phyloP scores from a whole-genome alignment of 805 yeast species.

The Candida mattraensis region DNA sequence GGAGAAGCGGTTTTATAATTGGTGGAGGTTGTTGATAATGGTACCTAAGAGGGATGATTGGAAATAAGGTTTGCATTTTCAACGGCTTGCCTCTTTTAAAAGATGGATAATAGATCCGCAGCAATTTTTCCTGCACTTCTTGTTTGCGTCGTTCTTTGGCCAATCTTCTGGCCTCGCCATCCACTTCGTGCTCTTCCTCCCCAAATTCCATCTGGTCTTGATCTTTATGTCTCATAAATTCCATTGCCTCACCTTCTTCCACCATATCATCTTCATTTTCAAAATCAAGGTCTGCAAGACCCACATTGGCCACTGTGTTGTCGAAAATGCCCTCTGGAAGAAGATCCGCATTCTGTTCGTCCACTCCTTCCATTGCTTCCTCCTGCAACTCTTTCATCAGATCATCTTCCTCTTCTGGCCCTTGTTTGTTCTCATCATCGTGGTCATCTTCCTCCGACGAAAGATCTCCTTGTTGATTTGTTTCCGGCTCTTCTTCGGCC shows the following conservation, averaged over 20 bases:
- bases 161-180: conserved; percentile 14
- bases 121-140: conserved; percentile 29
- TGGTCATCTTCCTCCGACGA: conserved; percentile 43
- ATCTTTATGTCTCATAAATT: conserved; percentile 14
- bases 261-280: conserved; percentile 27
- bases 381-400: conserved; percentile 38
- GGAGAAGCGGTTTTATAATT: conserved; percentile 48
- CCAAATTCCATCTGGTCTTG: no score
- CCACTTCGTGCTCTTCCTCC: conserved; percentile 20
- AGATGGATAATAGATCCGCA: conserved; percentile 59
- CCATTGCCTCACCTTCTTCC: conserved; percentile 24
- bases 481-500: conserved; percentile 75
- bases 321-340: conserved; percentile 34
- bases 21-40: conserved; percentile 51
- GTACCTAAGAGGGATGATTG: conserved; percentile 54
- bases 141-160: conserved; percentile 33
- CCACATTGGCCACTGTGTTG: conserved; percentile 33
- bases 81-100: conserved; percentile 56
- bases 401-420: conserved; percentile 35
- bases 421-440: conserved; percentile 39
- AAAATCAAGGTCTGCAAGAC: conserved; percentile 32
- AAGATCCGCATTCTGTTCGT: conserved; percentile 30
- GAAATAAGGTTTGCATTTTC: conserved; percentile 66
- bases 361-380: conserved; percentile 39
- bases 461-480: conserved; percentile 25